Conservation (phyloP, 495 filamentous ascomycete species). For the Articulospora tetracladia region DNA sequence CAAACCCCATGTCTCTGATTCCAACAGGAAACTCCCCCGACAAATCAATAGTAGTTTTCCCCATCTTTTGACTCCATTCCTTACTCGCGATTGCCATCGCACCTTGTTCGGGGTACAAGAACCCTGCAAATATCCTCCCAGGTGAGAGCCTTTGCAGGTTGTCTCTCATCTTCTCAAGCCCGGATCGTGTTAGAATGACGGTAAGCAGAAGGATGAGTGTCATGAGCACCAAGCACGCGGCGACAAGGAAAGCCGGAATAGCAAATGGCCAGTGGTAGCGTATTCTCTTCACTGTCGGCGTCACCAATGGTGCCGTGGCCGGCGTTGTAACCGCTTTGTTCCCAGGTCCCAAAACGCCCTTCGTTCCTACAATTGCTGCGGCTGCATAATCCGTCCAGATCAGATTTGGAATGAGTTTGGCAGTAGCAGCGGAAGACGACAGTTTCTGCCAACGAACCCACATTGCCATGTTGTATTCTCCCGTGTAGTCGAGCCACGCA, state of each 20-base stretch:
- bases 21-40: background rate
- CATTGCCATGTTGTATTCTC: constrained; percentile 28
- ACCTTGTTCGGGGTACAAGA: constrained; percentile 19
- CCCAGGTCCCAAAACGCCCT: constrained; percentile 15
- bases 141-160: constrained; percentile 21
- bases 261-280: constrained; percentile 32
- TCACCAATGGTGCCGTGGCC: constrained; percentile 20
- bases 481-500: constrained; percentile 30
- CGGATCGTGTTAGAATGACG: constrained; percentile 7
- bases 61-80: constrained; percentile 5
- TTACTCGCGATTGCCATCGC: constrained; percentile 14
- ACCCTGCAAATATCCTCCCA: constrained; percentile 26
- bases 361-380: constrained; percentile 33
- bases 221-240: constrained; percentile 10
- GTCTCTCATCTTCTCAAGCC: constrained; percentile 10
- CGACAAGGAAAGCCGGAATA: constrained; percentile 30
- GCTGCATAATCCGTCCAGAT: constrained; percentile 40
- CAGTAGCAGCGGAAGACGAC: constrained; percentile 6
- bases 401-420: constrained; percentile 33
- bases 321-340: constrained; percentile 1
- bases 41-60: constrained; percentile 6
- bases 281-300: constrained; percentile 23
- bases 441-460: constrained; percentile 32
- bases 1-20: background rate
- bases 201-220: constrained; percentile 9